A percentile compares a stretch with the other conserved stretches of the same genome.
phyloP scores from a whole-genome alignment of 1,284 basidiomycete species.

The Malassezia dermatis region DNA sequence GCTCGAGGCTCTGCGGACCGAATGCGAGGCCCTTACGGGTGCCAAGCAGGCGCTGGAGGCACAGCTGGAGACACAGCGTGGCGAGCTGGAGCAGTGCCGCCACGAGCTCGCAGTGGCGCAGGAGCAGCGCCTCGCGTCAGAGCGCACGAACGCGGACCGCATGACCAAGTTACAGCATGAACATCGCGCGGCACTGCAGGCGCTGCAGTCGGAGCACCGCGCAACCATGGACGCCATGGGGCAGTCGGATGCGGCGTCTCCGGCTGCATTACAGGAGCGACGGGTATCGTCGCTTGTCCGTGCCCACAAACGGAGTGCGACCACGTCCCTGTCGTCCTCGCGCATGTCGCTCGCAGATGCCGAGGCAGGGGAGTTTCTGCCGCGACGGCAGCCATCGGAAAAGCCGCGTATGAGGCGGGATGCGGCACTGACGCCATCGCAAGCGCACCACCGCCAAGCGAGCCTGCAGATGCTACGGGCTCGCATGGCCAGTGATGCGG shows the following conservation, averaged over 20 bases:
- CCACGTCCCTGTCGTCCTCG: slow-evolving; percentile 9
- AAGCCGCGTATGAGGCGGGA: neutral
- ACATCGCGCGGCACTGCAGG: neutral
- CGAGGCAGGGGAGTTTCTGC: neutral
- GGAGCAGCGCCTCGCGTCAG: neutral
- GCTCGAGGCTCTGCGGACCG: neutral
- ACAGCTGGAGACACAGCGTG: neutral
- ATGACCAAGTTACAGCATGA: slow-evolving; percentile 1
- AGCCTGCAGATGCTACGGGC: slow-evolving; percentile 21
- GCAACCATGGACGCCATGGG: neutral
- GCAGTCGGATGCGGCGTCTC: neutral
- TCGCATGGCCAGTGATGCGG: slow-evolving; percentile 12
- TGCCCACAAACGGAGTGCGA: slow-evolving; percentile 17
- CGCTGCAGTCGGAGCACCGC: neutral
- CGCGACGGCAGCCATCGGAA: slow-evolving; percentile 5
- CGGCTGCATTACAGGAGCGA: neutral
- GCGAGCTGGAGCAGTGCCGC: neutral
- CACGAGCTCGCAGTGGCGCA: neutral
- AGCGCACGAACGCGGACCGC: neutral
- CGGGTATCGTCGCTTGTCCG: neutral
- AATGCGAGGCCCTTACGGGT: neutral
- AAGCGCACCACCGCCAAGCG: slow-evolving; percentile 16
- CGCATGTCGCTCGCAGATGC: slow-evolving; percentile 13
- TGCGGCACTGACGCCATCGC: slow-evolving; percentile 8
- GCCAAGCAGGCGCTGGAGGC: neutral